A percentile compares a stretch with the other conserved stretches of the same genome.
phyloP scores from a whole-genome alignment of 2,329 filamentous ascomycete genomes.

The Aspergillus floridensis region DNA sequence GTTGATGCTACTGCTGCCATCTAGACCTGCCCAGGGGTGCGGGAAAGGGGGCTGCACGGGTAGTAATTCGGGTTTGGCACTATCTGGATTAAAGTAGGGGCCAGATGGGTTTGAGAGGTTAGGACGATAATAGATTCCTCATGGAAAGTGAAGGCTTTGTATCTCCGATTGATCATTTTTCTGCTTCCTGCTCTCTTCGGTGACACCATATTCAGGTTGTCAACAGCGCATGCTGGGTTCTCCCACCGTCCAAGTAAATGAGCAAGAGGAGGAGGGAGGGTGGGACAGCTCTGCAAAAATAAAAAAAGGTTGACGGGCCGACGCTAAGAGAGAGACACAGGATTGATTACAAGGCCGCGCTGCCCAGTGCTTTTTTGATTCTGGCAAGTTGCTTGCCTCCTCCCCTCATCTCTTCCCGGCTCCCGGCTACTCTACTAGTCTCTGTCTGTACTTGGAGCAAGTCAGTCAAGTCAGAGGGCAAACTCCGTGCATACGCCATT shows the following conservation, averaged over 20 bases:
- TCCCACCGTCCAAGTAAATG: not conserved
- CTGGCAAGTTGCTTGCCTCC: not conserved
- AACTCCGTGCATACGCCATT: slow-evolving; percentile 17
- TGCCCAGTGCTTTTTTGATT: not conserved
- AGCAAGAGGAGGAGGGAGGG: slow-evolving; percentile 2
- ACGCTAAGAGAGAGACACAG: slow-evolving; percentile 14
- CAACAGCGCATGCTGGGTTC: not conserved
- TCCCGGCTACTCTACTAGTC: slow-evolving; percentile 2
- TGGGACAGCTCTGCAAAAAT: slow-evolving; percentile 14
- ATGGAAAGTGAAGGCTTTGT: no score
- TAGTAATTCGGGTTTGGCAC: not conserved
- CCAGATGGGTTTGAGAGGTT: no score
- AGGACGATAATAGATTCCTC: no score
- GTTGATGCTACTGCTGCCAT: not conserved
- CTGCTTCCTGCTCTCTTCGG: no score
- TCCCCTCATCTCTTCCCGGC: slow-evolving; percentile 12
- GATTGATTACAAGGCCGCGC: slow-evolving; percentile 2
- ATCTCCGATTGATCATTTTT: no score
- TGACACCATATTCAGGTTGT: no score
- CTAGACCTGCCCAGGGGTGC: not conserved
- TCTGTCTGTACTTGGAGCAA: not conserved
- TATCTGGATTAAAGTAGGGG: not conserved
- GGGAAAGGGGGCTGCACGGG: not conserved
- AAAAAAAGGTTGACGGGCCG: slow-evolving; percentile 16
- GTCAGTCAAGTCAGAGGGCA: not conserved